Conservation (phyloP, 1,284 basidiomycete genomes). For the Bondarzewia mesenterica region DNA sequence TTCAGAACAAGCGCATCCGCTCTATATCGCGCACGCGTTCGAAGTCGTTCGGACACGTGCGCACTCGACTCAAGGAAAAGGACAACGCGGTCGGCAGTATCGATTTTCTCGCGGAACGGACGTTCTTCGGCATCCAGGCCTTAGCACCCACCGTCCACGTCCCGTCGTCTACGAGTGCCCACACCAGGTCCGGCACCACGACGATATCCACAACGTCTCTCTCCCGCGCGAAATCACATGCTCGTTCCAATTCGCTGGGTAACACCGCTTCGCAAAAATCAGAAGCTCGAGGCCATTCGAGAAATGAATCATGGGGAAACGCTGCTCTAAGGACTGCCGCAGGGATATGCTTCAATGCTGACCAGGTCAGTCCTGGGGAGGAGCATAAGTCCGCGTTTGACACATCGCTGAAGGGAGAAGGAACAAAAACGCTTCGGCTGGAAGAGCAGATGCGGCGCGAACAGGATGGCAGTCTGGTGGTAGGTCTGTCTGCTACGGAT, state of each 20-base stretch:
- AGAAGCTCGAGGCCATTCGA: not conserved
- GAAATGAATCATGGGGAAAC: constrained; percentile 53
- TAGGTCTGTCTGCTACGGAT: not conserved
- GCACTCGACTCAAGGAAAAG: constrained; percentile 17
- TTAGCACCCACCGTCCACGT: constrained; percentile 39
- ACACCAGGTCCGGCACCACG: constrained; percentile 12
- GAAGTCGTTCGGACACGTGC: constrained; percentile 43
- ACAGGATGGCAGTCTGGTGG: constrained; percentile 8
- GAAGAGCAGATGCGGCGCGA: constrained; percentile 16
- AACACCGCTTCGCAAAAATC: constrained; percentile 15
- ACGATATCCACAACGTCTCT: constrained; percentile 32
- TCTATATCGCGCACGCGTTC: constrained; percentile 50
- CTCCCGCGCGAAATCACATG: constrained; percentile 21
- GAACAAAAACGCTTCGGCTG: constrained; percentile 35
- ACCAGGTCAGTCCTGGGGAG: constrained; percentile 18
- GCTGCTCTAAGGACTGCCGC: constrained; percentile 44
- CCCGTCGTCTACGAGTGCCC: constrained; percentile 11
- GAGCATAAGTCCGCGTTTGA: constrained; percentile 32
- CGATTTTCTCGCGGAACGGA: constrained; percentile 52
- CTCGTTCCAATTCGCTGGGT: constrained; percentile 20
- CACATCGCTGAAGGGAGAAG: constrained; percentile 30
- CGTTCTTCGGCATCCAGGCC: constrained; percentile 54
- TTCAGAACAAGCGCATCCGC: constrained; percentile 56
- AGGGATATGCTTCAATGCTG: constrained; percentile 21
- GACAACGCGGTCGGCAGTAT: constrained; percentile 25